Evolutionary conservation across 176 grass and related monocot genomes (phyloP).

Genomic region (Triticum urartu): DNA sequence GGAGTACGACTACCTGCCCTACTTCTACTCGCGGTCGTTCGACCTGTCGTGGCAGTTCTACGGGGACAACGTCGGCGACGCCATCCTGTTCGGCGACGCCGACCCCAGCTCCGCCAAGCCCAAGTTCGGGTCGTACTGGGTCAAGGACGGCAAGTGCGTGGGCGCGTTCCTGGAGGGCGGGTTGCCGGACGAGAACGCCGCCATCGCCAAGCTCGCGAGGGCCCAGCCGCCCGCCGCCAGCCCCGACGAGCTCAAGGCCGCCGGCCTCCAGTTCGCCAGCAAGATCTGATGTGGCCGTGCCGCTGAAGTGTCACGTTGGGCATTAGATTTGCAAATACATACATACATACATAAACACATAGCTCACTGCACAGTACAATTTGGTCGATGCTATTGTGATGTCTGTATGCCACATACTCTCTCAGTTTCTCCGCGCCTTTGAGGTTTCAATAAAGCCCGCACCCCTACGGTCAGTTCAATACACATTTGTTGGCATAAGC

Average conservation of each 20-base stretch:
- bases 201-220: slow-evolving; percentile 77
- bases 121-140: slow-evolving; percentile 96
- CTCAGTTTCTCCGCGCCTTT: neutral
- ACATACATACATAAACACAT: neutral
- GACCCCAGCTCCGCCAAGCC: slow-evolving; percentile 62
- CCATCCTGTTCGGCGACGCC: slow-evolving; percentile 75
- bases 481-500: neutral
- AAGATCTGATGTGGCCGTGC: slow-evolving; percentile 36
- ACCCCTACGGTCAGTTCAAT: neutral
- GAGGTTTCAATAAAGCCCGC: slow-evolving; percentile 31
- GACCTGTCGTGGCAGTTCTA: slow-evolving; percentile 95
- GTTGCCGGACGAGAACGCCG: slow-evolving; percentile 70
- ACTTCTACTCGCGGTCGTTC: slow-evolving; percentile 93
- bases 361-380: neutral
- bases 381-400: slow-evolving; percentile 17
- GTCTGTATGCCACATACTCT: neutral
- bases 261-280: slow-evolving; percentile 73
- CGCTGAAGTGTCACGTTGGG: neutral
- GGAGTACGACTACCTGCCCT: slow-evolving; percentile 89
- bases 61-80: slow-evolving; percentile 81
- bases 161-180: slow-evolving; percentile 92
- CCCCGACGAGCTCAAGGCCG: slow-evolving; percentile 49
- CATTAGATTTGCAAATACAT: neutral
- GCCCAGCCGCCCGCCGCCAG: slow-evolving; percentile 53
- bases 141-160: slow-evolving; percentile 78